These are phyloP conservation scores for Puccinia novopanici DNA, from an alignment of 1,284 basidiomycete species.

Conservation along the genomic window DNA sequence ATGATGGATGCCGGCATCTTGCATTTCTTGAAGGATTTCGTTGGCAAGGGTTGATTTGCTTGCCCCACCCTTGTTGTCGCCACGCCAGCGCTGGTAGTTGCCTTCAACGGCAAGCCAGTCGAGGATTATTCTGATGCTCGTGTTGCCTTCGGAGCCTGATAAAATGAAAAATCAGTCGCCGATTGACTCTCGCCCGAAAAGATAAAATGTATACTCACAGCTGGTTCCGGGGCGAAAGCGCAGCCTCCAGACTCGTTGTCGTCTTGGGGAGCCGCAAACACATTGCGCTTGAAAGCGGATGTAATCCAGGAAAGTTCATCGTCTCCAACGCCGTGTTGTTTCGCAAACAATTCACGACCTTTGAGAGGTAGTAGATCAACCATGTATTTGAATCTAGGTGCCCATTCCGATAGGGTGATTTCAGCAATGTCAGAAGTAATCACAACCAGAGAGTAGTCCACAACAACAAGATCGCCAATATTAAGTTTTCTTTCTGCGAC, in stretches of 20 bases:
- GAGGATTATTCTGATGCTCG: no score
- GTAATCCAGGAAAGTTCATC: constrained; percentile 16
- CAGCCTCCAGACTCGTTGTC: constrained; percentile 15
- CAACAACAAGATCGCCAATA: constrained; percentile 10
- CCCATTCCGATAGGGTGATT: not conserved
- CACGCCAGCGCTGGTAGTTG: not conserved
- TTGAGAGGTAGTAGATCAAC: constrained; percentile 37
- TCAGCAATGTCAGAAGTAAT: not conserved
- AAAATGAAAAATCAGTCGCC: not conserved
- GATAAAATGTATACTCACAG: constrained; percentile 5
- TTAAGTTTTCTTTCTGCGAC: constrained; percentile 22
- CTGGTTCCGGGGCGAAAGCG: constrained; percentile 43
- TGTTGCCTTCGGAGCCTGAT: no score
- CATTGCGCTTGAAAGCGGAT: constrained; percentile 36
- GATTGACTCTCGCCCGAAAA: not conserved
- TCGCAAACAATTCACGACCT: constrained; percentile 39
- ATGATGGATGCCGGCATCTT: not conserved
- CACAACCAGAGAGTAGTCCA: constrained; percentile 28
- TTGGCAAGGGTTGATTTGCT: not conserved
- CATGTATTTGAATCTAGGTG: constrained; percentile 31
- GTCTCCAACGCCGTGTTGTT: constrained; percentile 39
- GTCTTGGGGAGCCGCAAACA: constrained; percentile 30
- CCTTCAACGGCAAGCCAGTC: no score
- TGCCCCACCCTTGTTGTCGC: not conserved
- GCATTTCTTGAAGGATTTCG: not conserved